Evolutionary conservation across 768 basidiomycete species (phyloP), one percentile per base, ranked within the genome.

Genomic region (Lactarius indigo): DNA sequence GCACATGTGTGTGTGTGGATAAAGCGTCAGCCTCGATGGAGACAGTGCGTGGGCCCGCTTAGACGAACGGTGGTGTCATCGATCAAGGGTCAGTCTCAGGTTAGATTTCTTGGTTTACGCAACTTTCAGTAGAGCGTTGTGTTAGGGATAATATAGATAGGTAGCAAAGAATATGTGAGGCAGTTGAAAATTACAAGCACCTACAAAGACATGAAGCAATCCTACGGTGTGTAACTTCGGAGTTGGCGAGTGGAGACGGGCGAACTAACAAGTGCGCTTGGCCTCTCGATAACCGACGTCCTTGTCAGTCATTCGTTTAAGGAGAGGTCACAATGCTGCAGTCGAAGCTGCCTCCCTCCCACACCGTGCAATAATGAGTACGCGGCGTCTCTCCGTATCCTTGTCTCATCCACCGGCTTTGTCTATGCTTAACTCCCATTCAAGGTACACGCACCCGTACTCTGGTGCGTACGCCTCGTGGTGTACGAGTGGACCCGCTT

Each of bases 311-410:
- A 61, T 39, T 18, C 26, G 61, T 44, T 23, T 5, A 15, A 59
- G 12, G 66, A 67, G 50, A 63, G 42, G 57, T 59, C 66, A 20
- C 61, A 63, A 63, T 52, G 39, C 17, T 60, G 31, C 62, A 59
- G 62, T 64, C 52, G 41, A 59, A 67, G 0, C 52, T 50, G 3
- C 62, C 66, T 39, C 57, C 62, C 66, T 39, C 57, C 57, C 18
- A 39, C 61, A 23, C 65, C 60, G 10, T 63, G 65, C 7, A 56
- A 57, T 28, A 39, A 15, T 13, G 37, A 39, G 37, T 39, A 15
- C 15, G 41, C 23, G 3, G 57, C 63, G 57, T 39, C 61, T 62
- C 30, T 63, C 61, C 61, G 57, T 63, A 17, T 66, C 57, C 26
- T 58, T 64, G 35, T 64, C 66, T 13, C 62, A 57, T 3, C 61